Conservation (phyloP, 257 asterid genomes). For the Avicennia marina region DNA sequence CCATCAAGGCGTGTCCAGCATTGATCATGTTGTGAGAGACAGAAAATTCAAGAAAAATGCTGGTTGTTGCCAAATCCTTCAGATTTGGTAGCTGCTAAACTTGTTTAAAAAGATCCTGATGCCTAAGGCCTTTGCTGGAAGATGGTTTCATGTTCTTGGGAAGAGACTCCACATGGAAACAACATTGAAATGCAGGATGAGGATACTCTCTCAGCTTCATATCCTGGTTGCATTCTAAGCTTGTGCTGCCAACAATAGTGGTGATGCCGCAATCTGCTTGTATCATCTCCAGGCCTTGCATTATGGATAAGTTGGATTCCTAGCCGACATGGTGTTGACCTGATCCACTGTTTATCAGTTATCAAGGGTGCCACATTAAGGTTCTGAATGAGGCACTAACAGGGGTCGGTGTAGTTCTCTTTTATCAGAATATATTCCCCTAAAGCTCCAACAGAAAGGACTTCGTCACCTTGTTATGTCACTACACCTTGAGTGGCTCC, state of each 20-base stretch:
- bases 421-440: constrained; percentile 48
- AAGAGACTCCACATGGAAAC: constrained; percentile 20
- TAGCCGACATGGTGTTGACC: constrained; percentile 37
- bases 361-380: constrained; percentile 41
- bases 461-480: constrained; percentile 50
- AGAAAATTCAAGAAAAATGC: constrained; percentile 52
- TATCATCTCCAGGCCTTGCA: constrained; percentile 61
- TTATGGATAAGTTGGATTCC: constrained; percentile 76
- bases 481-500: constrained; percentile 53
- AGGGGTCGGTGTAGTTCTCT: constrained; percentile 73
- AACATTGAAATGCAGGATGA: constrained; percentile 21
- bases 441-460: constrained; percentile 56
- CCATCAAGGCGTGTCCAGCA: constrained; percentile 38
- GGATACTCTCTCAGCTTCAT: constrained; percentile 32
- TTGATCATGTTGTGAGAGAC: constrained; percentile 58
- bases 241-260: constrained; percentile 34
- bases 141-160: constrained; percentile 54
- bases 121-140: constrained; percentile 91
- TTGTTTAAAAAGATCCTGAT: constrained; percentile 50
- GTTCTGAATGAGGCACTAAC: constrained; percentile 37
- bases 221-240: constrained; percentile 81
- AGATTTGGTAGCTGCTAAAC: constrained; percentile 62
- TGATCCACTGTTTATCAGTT: constrained; percentile 68
- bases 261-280: constrained; percentile 35
- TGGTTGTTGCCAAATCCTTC: constrained; percentile 77